Evolutionary conservation across 2,329 filamentous ascomycete genomes (phyloP).

Genomic region (Furcasterigmium sp.): DNA sequence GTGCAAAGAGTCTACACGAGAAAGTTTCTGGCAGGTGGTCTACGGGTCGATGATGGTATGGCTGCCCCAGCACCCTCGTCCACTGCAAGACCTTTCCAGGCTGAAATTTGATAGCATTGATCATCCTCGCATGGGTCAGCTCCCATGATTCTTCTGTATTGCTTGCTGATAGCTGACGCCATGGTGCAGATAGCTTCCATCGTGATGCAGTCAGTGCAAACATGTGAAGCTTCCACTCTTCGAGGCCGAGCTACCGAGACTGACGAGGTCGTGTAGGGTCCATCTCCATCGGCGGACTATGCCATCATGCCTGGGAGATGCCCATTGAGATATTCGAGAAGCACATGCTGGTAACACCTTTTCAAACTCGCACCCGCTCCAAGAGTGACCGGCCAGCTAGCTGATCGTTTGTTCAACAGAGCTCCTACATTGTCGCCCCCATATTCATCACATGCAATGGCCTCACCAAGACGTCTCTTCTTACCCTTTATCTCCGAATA

Average conservation of each 20-base stretch:
- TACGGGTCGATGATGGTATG: conserved; percentile 12
- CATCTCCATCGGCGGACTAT: conserved; percentile 16
- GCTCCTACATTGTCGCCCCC: conserved; percentile 18
- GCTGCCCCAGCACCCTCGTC: neutral
- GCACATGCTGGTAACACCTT: conserved; percentile 12
- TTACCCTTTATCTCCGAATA: conserved; percentile 27
- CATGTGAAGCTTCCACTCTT: conserved; percentile 9
- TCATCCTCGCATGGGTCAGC: conserved; percentile 18
- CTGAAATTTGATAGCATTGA: conserved; percentile 13
- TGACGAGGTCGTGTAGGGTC: conserved; percentile 14
- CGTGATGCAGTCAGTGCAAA: conserved; percentile 17
- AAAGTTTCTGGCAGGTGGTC: conserved; percentile 8
- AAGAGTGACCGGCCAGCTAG: too few species aligned
- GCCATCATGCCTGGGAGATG: conserved; percentile 21
- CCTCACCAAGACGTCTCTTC: conserved; percentile 27
- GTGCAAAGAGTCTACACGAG: conserved; percentile 21
- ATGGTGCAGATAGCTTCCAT: conserved; percentile 12
- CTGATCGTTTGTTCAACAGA: too few species aligned
- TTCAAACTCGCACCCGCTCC: neutral
- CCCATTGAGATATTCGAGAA: conserved; percentile 11
- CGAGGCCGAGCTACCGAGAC: neutral
- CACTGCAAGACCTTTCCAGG: neutral
- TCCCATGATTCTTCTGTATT: conserved; percentile 5
- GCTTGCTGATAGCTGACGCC: neutral
- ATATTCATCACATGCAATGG: conserved; percentile 26